Conservation (phyloP, 108 stramenopile genomes). For the Cyclotella baltica region DNA sequence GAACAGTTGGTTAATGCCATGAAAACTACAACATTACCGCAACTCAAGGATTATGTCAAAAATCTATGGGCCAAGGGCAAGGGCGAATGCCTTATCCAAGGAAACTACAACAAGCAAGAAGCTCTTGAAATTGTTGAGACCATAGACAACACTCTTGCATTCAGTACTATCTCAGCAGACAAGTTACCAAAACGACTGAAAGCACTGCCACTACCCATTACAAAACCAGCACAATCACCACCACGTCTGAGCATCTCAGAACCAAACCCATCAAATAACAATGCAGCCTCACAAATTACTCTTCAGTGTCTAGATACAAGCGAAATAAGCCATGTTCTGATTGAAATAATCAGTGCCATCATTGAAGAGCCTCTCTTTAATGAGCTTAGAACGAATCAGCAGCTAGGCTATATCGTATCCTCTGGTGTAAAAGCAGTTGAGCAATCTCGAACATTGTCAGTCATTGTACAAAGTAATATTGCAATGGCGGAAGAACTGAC, state of each 20-base stretch:
- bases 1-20: constrained; percentile 61
- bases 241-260: constrained; percentile 67
- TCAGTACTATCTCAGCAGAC: constrained; percentile 66
- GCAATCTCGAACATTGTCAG: constrained; percentile 66
- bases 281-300: constrained; percentile 74
- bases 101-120: constrained; percentile 78
- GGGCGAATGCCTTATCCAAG: constrained; percentile 82
- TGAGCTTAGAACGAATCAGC: constrained; percentile 90
- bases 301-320: constrained; percentile 70
- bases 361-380: constrained; percentile 90
- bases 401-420: constrained; percentile 93
- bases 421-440: constrained; percentile 79
- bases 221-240: constrained; percentile 25
- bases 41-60: constrained; percentile 67
- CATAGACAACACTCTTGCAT: constrained; percentile 73
- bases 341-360: constrained; percentile 75
- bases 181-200: constrained; percentile 68
- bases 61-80: constrained; percentile 77
- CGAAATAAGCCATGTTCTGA: constrained; percentile 75
- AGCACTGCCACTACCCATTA: constrained; percentile 69
- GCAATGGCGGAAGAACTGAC: constrained; percentile 37
- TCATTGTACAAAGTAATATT: constrained; percentile 74
- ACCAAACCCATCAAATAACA: constrained; percentile 80
- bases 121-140: constrained; percentile 70
- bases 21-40: constrained; percentile 48